These are phyloP conservation scores for Brettanomyces naardenensis DNA, from an alignment of 805 yeast genomes.

Conservation along the genomic window DNA sequence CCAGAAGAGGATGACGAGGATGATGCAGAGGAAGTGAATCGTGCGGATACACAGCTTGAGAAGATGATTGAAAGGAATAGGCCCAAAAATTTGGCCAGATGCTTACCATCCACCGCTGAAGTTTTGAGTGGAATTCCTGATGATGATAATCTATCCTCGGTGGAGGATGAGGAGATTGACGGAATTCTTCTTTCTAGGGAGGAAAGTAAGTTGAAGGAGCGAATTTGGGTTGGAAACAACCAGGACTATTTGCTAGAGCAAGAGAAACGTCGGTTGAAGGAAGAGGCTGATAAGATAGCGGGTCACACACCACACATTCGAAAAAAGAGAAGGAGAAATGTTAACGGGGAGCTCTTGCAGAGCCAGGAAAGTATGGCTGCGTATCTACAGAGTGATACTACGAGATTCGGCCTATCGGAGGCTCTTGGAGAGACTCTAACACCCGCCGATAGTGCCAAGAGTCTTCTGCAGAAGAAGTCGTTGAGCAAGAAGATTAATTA, in stretches of 20 bases:
- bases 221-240: constrained; percentile 85
- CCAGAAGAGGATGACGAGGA: constrained; percentile 9
- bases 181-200: constrained; percentile 54
- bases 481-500: constrained; percentile 89
- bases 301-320: constrained; percentile 58
- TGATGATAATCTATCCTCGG: constrained; percentile 60
- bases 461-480: constrained; percentile 65
- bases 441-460: constrained; percentile 75
- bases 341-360: constrained; percentile 15
- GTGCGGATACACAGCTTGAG: constrained; percentile 21
- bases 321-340: constrained; percentile 34
- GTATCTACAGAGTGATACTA: constrained; percentile 15
- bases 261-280: constrained; percentile 74
- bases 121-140: constrained; percentile 47
- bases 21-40: constrained; percentile 17
- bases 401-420: constrained; percentile 27
- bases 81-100: constrained; percentile 45
- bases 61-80: constrained; percentile 35
- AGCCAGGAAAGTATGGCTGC: constrained; percentile 21
- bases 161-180: constrained; percentile 76
- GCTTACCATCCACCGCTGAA: constrained; percentile 50
- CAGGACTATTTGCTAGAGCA: constrained; percentile 80
- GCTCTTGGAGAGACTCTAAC: constrained; percentile 43
- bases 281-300: constrained; percentile 78
- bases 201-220: constrained; percentile 67